Evolutionary conservation across 352 stramenopile species (phyloP).

Genomic region (Chrysophaeum taylorii): DNA sequence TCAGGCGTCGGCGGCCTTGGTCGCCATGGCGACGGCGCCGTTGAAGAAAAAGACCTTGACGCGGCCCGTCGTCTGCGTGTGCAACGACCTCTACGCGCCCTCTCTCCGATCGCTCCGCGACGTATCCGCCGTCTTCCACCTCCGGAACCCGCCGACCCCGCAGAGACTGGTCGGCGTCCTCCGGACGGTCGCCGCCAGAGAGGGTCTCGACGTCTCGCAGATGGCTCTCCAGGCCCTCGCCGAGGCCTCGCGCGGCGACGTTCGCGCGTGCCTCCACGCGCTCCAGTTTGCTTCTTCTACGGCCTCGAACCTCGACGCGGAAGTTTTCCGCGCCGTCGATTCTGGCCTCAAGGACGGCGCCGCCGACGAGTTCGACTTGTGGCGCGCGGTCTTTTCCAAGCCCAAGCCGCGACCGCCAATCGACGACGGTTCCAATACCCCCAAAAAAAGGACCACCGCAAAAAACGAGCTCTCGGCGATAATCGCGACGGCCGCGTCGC

Average conservation of each 20-base stretch:
- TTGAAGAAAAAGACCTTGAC: slow-evolving; percentile 56
- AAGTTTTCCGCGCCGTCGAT: slow-evolving; percentile 49
- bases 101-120: slow-evolving; percentile 83
- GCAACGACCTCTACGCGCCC: slow-evolving; percentile 92
- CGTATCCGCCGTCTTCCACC: slow-evolving; percentile 79
- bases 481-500: slow-evolving; percentile 32
- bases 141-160: slow-evolving; percentile 63
- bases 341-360: slow-evolving; percentile 47
- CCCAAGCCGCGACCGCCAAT: neutral
- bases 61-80: slow-evolving; percentile 93
- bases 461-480: slow-evolving; percentile 32
- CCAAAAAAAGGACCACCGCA: slow-evolving; percentile 22
- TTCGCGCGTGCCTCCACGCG: slow-evolving; percentile 87
- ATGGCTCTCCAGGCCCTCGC: slow-evolving; percentile 50
- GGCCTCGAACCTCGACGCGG: slow-evolving; percentile 36
- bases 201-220: slow-evolving; percentile 64
- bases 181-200: slow-evolving; percentile 68
- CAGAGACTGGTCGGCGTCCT: slow-evolving; percentile 73
- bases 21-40: slow-evolving; percentile 71
- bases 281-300: slow-evolving; percentile 75
- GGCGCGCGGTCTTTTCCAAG: slow-evolving; percentile 22
- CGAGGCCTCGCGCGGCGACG: slow-evolving; percentile 63
- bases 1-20: slow-evolving; percentile 73
- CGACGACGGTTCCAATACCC: slow-evolving; percentile 11
- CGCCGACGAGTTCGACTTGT: slow-evolving; percentile 37